Percentiles rank a stretch among this genome's conserved stretches.
Conservation (phyloP, 2,329 filamentous ascomycete species). For the Aspergillus tubingensis region DNA sequence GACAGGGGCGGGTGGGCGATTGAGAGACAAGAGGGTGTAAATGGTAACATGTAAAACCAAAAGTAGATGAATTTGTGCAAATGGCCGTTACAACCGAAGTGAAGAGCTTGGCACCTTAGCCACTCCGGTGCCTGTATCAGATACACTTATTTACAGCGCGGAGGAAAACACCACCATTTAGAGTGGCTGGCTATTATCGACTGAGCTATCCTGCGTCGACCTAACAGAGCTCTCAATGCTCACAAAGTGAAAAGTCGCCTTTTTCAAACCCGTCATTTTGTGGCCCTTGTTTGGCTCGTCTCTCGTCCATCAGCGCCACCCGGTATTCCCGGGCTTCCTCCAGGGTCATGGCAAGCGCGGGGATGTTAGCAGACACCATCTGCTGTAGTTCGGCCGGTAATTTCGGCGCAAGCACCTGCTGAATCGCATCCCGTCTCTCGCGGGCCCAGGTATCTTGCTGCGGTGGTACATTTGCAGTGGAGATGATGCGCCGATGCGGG, state of each 20-base stretch:
- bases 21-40: background rate
- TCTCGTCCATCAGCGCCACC: conserved; percentile 45
- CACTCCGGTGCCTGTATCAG: too few species aligned
- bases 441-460: conserved; percentile 13
- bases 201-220: too few species aligned
- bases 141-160: too few species aligned
- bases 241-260: conserved; percentile 19
- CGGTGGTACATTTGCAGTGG: conserved; percentile 29
- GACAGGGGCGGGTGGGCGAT: background rate
- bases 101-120: too few species aligned
- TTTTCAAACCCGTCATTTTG: conserved; percentile 17
- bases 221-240: conserved; percentile 15
- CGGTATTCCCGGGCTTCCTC: conserved; percentile 44
- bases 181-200: too few species aligned
- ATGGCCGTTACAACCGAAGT: too few species aligned
- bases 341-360: conserved; percentile 18
- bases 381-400: background rate
- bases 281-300: conserved; percentile 15
- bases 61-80: too few species aligned
- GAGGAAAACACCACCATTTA: too few species aligned
- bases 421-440: background rate
- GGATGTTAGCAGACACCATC: background rate
- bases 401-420: background rate
- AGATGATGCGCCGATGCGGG: conserved; percentile 26
- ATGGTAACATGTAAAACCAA: background rate